Base-by-base conservation (phyloP, 768 basidiomycete species). In the Auricularia sp. region DNA sequence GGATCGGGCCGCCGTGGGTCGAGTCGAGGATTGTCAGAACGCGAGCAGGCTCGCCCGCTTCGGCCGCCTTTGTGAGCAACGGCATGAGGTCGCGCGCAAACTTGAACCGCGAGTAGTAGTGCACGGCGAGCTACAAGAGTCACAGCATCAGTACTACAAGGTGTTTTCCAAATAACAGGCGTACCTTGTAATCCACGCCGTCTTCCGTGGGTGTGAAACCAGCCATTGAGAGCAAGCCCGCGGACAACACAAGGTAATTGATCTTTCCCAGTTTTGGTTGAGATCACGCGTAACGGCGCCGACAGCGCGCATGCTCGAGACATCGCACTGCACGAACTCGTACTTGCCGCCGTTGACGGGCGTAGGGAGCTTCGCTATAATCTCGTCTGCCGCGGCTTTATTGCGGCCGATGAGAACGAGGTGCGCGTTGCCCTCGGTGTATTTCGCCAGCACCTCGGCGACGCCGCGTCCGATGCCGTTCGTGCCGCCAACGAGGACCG, bases 371-470 rank as follows among this genome's bases (percentile, higher is more conserved):
- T 69, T 70, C 1, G 78, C 75, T 63, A 86, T 74, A 67, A 82
- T 78, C 24, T 70, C 63, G 39, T 83, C 77, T 1, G 82, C 84
- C 3, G 83, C 80, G 16, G 66, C 71, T 54, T 76, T 75, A 72
- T 83, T 84, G 54, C 83, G 77, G 0, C 83, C 83, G 36, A 82
- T 76, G 64, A 84, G 75, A 68, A 85, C 71, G 70, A 86, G 82
- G 67, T 81, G 77, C 34, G 79, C 76, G 58, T 80, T 79, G 10
- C 82, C 81, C 29, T 81, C 77, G 0, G 81, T 79, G 68, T 78
- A 73, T 1, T 69, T 67, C 3, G 80, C 82, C 62, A 84, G 79
- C 5, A 77, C 73, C 58, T 78, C 73, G 0, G 81, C 82, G 68
- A 81, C 79, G 6, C 81, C 83, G 62, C 74, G 71, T 11, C 79